Conservation (phyloP, 164 flowering plant species). For the Tetrastigma voinierianum region DNA sequence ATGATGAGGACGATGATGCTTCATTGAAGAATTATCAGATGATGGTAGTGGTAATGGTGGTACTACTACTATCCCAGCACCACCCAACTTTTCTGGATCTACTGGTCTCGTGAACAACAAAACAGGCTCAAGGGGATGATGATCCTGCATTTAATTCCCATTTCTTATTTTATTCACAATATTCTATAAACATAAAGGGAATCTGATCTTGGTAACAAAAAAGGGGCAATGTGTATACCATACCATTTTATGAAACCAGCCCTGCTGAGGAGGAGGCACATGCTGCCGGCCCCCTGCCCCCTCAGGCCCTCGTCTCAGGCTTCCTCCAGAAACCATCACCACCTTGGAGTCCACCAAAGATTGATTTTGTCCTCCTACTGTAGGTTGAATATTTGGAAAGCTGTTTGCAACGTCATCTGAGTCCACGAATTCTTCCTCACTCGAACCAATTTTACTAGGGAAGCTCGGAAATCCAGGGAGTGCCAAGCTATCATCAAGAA, state of each 20-base stretch:
- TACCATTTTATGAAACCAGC: conserved; percentile 88
- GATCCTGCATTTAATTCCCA: conserved; percentile 62
- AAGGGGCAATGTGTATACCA: neutral
- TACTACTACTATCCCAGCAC: conserved; percentile 78
- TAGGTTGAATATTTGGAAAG: conserved; percentile 44
- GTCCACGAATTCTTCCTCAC: conserved; percentile 85
- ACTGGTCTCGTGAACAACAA: conserved; percentile 80
- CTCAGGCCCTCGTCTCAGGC: conserved; percentile 60
- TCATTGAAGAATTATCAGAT: conserved; percentile 31
- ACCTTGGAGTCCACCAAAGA: conserved; percentile 49
- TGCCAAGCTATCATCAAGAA: conserved; percentile 84
- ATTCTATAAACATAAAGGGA: neutral
- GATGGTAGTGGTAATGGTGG: too few relatives aligned
- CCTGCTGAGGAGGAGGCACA: conserved; percentile 41
- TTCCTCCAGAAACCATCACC: conserved; percentile 38
- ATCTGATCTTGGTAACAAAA: neutral
- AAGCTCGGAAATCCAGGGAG: conserved; percentile 56
- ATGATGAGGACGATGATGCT: too few relatives aligned
- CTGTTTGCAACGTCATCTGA: conserved; percentile 67
- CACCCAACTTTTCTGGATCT: conserved; percentile 72
- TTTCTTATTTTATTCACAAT: neutral
- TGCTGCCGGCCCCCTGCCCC: conserved; percentile 53
- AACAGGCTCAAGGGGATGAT: conserved; percentile 81
- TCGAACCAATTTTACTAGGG: conserved; percentile 59
- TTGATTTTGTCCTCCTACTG: conserved; percentile 31